Evolutionary conservation across 805 yeast species (phyloP), one percentile per base, ranked within the genome.

Genomic region (Kuraishia floccosa): DNA sequence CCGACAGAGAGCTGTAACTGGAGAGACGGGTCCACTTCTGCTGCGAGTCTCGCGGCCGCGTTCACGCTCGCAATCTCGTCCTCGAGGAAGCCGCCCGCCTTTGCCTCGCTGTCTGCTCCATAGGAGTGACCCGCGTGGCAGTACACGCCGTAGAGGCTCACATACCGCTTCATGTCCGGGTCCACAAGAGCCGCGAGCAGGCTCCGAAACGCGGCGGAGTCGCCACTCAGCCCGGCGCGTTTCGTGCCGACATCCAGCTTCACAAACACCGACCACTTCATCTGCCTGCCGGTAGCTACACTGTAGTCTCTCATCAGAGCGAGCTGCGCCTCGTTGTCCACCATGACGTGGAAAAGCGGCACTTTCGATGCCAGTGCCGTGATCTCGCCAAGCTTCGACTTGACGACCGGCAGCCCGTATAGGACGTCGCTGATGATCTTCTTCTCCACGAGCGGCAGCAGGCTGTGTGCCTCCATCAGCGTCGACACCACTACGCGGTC

Each of bases 91-190:
- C 43, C 45, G 31, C 61, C 61, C 0, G 83, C 81, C 19, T 62
- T 63, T 1, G 57, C 57, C 18, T 54, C 47, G 12, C 62, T 50
- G 5, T 52, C 49, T 0, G 78, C 58, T 1, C 56, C 55, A 44
- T 82, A 82, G 0, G 87, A 75, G 45, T 76, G 82, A 2, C 93
- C 93, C 1, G 85, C 82, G 54, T 82, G 91, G 24, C 81, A 75
- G 49, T 82, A 82, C 42, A 81, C 70, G 0, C 93, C 93, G 42
- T 58, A 71, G 11, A 80, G 35, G 7, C 63, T 56, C 8, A 76
- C 58, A 24, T 49, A 39, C 2, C 55, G 42, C 9, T 41, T 37
- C 10, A 46, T 40, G 2, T 48, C 44, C 3, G 52, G 35, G 3
- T 38, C 30, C 10, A 63, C 38, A 12, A 50, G 46, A 21, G 50